Percentiles rank a stretch among this genome's conserved stretches.
These are phyloP conservation scores for Penicillium ucsense DNA, from an alignment of 495 filamentous ascomycete genomes.

Conservation along the genomic window DNA sequence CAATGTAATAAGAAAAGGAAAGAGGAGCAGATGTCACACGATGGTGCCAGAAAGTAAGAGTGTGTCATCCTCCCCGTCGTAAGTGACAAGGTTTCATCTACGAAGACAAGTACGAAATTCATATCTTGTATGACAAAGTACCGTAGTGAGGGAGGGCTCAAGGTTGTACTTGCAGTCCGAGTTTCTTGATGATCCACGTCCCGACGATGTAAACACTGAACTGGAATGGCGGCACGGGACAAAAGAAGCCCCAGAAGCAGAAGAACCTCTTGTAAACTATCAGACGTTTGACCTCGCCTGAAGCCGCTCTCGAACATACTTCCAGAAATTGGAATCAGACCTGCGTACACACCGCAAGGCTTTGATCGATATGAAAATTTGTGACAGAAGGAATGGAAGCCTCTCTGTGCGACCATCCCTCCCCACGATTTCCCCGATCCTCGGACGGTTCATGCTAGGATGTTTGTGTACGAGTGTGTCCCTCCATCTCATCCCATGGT, in stretches of 20 bases:
- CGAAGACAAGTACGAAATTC: too few species aligned
- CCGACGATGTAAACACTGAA: too few species aligned
- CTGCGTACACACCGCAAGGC: conserved; percentile 3
- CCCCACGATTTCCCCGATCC: conserved; percentile 1
- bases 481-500: neutral
- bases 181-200: too few species aligned
- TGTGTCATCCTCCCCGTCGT: neutral
- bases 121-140: too few species aligned
- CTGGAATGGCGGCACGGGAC: too few species aligned
- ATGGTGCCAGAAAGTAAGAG: neutral
- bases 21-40: neutral
- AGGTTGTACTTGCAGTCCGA: too few species aligned
- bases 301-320: conserved; percentile 4
- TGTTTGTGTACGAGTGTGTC: neutral
- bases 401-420: conserved; percentile 4
- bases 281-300: neutral
- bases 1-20: neutral
- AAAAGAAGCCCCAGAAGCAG: too few species aligned
- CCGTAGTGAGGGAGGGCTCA: too few species aligned
- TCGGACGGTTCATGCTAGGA: neutral
- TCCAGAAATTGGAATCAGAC: conserved; percentile 17
- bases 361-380: conserved; percentile 4
- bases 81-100: too few species aligned
- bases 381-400: conserved; percentile 17
- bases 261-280: too few species aligned